These are phyloP conservation scores for Emergomyces orientalis DNA, from an alignment of 2,329 filamentous ascomycete genomes.

Conservation along the genomic window DNA sequence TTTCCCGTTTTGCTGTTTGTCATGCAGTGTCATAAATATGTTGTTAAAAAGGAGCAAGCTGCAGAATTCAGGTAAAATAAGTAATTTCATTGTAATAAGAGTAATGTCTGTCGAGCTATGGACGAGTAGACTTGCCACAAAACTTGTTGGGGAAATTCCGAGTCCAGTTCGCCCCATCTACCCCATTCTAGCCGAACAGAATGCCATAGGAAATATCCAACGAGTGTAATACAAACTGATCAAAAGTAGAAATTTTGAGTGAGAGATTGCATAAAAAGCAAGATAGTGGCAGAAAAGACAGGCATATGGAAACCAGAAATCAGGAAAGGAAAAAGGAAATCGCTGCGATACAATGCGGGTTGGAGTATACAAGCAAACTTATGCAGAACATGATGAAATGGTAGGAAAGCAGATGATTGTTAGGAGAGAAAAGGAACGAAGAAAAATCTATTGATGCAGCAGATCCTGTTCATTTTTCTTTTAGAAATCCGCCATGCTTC, in stretches of 20 bases:
- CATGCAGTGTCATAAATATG: neutral
- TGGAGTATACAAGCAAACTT: neutral
- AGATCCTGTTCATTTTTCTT: neutral
- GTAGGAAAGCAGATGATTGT: neutral
- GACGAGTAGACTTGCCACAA: neutral
- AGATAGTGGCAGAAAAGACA: neutral
- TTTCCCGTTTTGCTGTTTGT: no score
- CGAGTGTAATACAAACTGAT: neutral
- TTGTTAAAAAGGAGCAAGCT: neutral
- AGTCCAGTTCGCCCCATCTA: neutral
- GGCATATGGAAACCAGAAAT: neutral
- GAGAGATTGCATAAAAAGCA: neutral
- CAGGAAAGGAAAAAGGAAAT: neutral
- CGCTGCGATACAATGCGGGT: neutral
- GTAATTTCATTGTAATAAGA: neutral
- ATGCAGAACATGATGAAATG: conserved; percentile 1
- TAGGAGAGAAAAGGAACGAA: neutral
- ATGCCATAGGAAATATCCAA: neutral
- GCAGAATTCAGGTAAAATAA: neutral
- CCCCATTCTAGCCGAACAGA: neutral
- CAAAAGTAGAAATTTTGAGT: neutral
- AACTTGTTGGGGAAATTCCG: neutral
- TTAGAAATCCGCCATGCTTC: neutral
- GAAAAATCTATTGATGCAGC: neutral
- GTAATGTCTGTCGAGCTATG: neutral